A percentile compares a stretch with the other conserved stretches of the same genome.
phyloP scores from a whole-genome alignment of 1,139 yeast species.

The Hemisphaericaspora xylofermentans region DNA sequence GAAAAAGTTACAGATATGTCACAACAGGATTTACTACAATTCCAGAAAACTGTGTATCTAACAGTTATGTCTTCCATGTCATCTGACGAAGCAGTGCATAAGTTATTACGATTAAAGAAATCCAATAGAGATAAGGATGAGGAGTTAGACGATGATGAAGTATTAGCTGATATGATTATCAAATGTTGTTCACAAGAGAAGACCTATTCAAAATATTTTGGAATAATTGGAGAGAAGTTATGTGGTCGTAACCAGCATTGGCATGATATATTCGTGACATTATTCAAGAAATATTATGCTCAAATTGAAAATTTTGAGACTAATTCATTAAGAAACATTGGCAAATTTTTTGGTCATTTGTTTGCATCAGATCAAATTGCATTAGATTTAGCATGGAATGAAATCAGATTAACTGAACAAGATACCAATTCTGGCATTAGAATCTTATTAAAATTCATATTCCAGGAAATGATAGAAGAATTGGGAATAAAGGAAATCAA shows the following conservation, averaged over 20 bases:
- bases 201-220: conserved; percentile 83
- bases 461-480: conserved; percentile 80
- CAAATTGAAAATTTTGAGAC: conserved; percentile 69
- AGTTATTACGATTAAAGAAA: conserved; percentile 54
- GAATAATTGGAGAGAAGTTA: conserved; percentile 72
- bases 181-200: conserved; percentile 87
- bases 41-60: conserved; percentile 74
- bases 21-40: conserved; percentile 57
- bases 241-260: conserved; percentile 49
- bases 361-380: conserved; percentile 69
- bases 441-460: conserved; percentile 75
- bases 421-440: conserved; percentile 80
- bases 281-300: conserved; percentile 58
- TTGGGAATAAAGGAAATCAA: conserved; percentile 57
- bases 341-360: conserved; percentile 84
- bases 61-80: conserved; percentile 92
- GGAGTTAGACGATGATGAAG: conserved; percentile 18
- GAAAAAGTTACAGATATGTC: conserved; percentile 57
- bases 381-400: conserved; percentile 49
- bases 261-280: conserved; percentile 51
- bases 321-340: conserved; percentile 73
- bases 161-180: conserved; percentile 71
- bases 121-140: conserved; percentile 25
- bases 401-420: conserved; percentile 61
- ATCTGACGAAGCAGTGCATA: conserved; percentile 91